A percentile compares a stretch with the other conserved stretches of the same genome.
phyloP scores from a whole-genome alignment of 1,284 basidiomycete genomes.

The Vanrija pseudolonga region DNA sequence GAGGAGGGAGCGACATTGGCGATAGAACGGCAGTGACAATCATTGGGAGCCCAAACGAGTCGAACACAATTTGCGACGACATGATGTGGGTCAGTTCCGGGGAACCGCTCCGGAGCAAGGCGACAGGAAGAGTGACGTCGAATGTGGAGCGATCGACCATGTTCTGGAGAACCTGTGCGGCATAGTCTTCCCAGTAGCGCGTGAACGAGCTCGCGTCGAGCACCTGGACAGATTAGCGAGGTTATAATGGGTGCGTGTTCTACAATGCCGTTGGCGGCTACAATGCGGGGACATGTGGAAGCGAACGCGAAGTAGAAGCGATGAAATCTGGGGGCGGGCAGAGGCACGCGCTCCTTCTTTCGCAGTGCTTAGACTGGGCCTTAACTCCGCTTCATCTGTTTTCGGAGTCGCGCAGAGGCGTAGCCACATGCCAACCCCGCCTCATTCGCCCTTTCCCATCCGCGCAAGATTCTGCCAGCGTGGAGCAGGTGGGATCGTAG shows the following conservation, averaged over 20 bases:
- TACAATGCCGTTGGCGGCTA: neutral
- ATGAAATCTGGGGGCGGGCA: too few species aligned
- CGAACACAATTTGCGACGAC: conserved; percentile 10
- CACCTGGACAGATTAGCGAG: neutral
- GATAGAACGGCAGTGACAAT: conserved; percentile 13
- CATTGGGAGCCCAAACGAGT: conserved; percentile 17
- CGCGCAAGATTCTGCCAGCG: too few species aligned
- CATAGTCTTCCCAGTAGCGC: conserved; percentile 19
- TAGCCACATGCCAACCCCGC: too few species aligned
- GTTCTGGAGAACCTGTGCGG: conserved; percentile 12
- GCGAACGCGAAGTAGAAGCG: too few species aligned
- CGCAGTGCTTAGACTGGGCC: too few species aligned
- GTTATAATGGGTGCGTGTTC: too few species aligned
- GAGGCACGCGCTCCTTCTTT: too few species aligned
- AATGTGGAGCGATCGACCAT: conserved; percentile 10
- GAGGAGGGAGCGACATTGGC: neutral
- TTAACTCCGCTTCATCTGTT: too few species aligned
- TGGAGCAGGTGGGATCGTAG: too few species aligned
- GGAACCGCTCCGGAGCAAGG: conserved; percentile 1
- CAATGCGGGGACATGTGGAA: too few species aligned
- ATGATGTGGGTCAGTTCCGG: conserved; percentile 7
- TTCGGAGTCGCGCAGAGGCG: too few species aligned
- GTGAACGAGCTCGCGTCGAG: conserved; percentile 13
- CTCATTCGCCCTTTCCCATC: too few species aligned
- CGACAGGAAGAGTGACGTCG: conserved; percentile 7